A percentile compares a stretch with the other conserved stretches of the same genome.
phyloP scores from a whole-genome alignment of 2,329 filamentous ascomycete species.

The Fusarium sp. region DNA sequence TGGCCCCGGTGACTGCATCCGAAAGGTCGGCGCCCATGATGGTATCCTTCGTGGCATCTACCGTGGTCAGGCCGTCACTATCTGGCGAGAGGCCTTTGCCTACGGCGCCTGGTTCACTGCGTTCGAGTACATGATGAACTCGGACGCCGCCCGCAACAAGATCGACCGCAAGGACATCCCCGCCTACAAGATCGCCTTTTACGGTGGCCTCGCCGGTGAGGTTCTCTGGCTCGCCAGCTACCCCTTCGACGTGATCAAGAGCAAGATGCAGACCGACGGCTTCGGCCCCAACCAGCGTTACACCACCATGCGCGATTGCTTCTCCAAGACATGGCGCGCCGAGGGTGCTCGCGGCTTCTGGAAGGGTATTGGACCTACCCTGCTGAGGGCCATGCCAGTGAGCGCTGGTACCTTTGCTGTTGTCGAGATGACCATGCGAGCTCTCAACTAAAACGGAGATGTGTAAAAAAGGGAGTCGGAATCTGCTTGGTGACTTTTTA shows the following conservation, averaged over 20 bases:
- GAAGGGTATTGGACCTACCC: constrained; percentile 89
- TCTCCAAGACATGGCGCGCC: constrained; percentile 77
- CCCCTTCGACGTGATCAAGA: constrained; percentile 97
- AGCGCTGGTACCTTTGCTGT: constrained; percentile 97
- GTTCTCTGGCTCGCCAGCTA: constrained; percentile 93
- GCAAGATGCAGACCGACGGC: constrained; percentile 98
- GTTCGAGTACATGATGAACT: constrained; percentile 97
- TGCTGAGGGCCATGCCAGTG: constrained; percentile 95
- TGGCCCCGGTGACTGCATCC: constrained; percentile 89
- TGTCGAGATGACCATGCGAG: constrained; percentile 71
- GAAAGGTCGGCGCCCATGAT: constrained; percentile 73
- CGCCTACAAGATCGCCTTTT: constrained; percentile 84
- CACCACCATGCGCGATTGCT: constrained; percentile 86
- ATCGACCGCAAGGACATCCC: constrained; percentile 79
- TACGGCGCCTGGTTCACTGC: constrained; percentile 96
- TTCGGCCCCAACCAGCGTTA: constrained; percentile 77
- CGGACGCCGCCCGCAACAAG: constrained; percentile 79
- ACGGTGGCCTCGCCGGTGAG: constrained; percentile 93
- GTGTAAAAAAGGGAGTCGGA: neutral
- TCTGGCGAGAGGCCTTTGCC: constrained; percentile 88
- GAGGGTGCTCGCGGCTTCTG: constrained; percentile 89
- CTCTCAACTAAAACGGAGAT: constrained; percentile 55
- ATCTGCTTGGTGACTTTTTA: constrained; percentile 4
- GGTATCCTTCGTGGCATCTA: constrained; percentile 78
- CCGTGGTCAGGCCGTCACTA: constrained; percentile 84